Conservation (phyloP, 495 filamentous ascomycete genomes). For the Platismatia glauca region DNA sequence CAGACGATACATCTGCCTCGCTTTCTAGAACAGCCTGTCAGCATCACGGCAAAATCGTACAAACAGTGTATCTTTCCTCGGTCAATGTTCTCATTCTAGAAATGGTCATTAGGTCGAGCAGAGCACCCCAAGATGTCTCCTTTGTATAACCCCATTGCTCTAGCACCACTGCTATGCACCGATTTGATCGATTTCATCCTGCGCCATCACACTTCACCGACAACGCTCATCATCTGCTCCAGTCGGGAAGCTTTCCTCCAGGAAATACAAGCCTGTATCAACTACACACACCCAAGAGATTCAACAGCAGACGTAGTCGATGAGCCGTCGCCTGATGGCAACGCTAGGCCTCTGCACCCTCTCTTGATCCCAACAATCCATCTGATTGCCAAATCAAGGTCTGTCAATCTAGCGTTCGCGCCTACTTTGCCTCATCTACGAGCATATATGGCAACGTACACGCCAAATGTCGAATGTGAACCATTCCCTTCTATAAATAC, state of each 20-base stretch:
- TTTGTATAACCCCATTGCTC: constrained; percentile 5
- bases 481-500: constrained; percentile 21
- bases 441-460: constrained; percentile 58
- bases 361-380: constrained; percentile 58
- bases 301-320: constrained; percentile 3
- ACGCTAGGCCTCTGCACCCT: constrained; percentile 24
- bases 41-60: not conserved
- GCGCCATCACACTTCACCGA: constrained; percentile 41
- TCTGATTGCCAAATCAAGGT: constrained; percentile 56
- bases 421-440: constrained; percentile 68
- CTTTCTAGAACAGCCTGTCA: not conserved
- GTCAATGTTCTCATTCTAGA: not conserved
- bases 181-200: constrained; percentile 60
- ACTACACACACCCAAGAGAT: not conserved
- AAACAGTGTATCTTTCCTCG: not conserved
- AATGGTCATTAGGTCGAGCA: not conserved
- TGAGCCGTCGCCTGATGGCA: not conserved
- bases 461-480: constrained; percentile 23
- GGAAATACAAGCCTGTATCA: constrained; percentile 32
- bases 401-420: constrained; percentile 59
- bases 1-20: not conserved
- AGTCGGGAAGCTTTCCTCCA: constrained; percentile 54
- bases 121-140: constrained; percentile 1
- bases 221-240: constrained; percentile 62
- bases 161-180: constrained; percentile 4